A percentile compares a stretch with the other conserved stretches of the same genome.
Evolutionary conservation across 2,329 filamentous ascomycete genomes (phyloP).

Genomic region (Nothopassalora personata): DNA sequence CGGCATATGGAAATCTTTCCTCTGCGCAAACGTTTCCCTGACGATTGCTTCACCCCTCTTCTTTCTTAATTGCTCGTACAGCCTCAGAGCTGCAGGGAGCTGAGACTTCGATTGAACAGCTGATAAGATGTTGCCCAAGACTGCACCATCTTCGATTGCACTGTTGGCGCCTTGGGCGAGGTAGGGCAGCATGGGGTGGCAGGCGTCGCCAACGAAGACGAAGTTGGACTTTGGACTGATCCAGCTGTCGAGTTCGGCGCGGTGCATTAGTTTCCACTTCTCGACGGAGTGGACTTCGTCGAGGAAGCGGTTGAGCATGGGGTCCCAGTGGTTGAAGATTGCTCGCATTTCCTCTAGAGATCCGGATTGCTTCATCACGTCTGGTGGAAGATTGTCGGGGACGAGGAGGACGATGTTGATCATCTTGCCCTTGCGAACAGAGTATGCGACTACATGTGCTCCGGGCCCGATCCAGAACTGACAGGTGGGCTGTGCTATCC

Average conservation of each 20-base stretch:
- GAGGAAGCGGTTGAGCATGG: constrained; percentile 46
- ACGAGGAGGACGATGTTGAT: constrained; percentile 63
- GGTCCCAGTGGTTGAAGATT: constrained; percentile 61
- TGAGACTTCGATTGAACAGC: constrained; percentile 41
- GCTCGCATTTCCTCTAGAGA: constrained; percentile 56
- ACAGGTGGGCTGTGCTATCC: constrained; percentile 49
- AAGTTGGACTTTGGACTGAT: constrained; percentile 50
- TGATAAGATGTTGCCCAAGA: constrained; percentile 55
- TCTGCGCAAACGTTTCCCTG: constrained; percentile 54
- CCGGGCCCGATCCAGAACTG: constrained; percentile 61
- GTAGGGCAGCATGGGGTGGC: constrained; percentile 40
- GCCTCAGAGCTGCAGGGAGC: constrained; percentile 36
- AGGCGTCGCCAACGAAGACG: constrained; percentile 52
- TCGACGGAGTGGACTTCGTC: constrained; percentile 54
- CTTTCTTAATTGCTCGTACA: constrained; percentile 46
- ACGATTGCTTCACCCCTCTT: constrained; percentile 52
- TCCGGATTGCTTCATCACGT: constrained; percentile 49
- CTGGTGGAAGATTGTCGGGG: constrained; percentile 56
- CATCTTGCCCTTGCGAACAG: constrained; percentile 53
- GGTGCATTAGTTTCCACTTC: constrained; percentile 65
- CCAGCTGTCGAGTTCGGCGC: constrained; percentile 51
- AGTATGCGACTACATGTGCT: constrained; percentile 59
- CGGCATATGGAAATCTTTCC: constrained; percentile 39
- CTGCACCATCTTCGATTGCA: constrained; percentile 62
- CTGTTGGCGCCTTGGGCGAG: constrained; percentile 62